Evolutionary conservation across 140 eudicot genomes (phyloP), one percentile per base, ranked within the genome.

Genomic region (Erigeron philadelphicus): DNA sequence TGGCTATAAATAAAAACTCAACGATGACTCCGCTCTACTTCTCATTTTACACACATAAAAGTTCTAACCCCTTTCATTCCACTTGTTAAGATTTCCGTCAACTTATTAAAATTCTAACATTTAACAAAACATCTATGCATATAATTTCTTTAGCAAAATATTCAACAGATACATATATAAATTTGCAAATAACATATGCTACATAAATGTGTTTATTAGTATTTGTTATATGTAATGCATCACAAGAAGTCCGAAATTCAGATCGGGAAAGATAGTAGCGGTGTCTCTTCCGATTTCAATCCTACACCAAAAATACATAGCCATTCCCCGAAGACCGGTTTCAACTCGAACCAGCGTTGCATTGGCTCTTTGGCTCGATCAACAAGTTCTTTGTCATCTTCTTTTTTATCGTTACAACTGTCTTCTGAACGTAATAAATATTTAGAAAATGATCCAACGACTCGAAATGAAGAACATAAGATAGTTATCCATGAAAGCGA

Each of bases 221-320:
- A 64, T 71, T 18, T 54, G 72, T 17, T 59, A 54, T 79, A 71
- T 78, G 83, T 83, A 76, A 87, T 88, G 97, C 97, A 93, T 93
- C 97, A 93, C 73, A 93, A 93, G 81, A 93, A 93, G 89, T 93
- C 97, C 18, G 99, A 93, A 59, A 85, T 82, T 54, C 99, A 93
- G 86, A 93, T 89, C 96, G 95, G 98, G 79, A 86, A 78, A 88
- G 96, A 93, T 83, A 93, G 96, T 88, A 84, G 80, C 55, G 90
- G 98, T 84, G 62, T 89, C 90, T 89, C 96, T 86, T 93, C 96
- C 95, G 95, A 86, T 87, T 93, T 89, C 87, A 86, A 93, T 74
- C 96, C 92, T 0, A 80, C 87, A 13, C 96, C 87, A 19, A 79
- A 66, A 60, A 55, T 55, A 31, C 72, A 9, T 67, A 53, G 9